A percentile compares a stretch with the other conserved stretches of the same genome.
These are phyloP conservation scores for Lojkania enalia DNA, from an alignment of 2,329 filamentous ascomycete genomes.

Conservation along the genomic window DNA sequence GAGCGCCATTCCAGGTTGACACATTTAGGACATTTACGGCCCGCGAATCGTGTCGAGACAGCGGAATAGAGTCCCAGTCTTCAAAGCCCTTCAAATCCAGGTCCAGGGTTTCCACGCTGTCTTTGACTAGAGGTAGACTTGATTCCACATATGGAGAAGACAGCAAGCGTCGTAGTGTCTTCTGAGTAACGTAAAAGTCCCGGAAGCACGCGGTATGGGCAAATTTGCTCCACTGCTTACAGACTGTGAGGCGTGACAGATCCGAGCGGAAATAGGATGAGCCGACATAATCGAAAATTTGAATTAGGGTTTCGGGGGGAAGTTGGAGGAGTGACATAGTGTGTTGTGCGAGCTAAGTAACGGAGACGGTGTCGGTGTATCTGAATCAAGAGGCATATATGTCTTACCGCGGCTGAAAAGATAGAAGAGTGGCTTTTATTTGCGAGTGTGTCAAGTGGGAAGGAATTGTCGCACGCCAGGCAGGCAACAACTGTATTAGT, in stretches of 20 bases:
- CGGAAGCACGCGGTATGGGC: constrained; percentile 22
- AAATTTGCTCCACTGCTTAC: constrained; percentile 25
- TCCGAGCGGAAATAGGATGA: constrained; percentile 26
- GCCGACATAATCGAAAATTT: constrained; percentile 23
- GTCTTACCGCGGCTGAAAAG: constrained; percentile 2
- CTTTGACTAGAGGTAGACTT: constrained; percentile 24
- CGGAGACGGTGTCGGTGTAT: constrained; percentile 12
- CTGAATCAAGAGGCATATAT: constrained; percentile 10
- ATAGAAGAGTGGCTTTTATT: too few relatives aligned
- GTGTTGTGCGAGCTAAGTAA: too few relatives aligned
- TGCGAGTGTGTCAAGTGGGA: too few relatives aligned
- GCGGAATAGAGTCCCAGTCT: constrained; percentile 21
- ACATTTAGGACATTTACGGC: constrained; percentile 13
- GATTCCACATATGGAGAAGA: constrained; percentile 22
- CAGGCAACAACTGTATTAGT: too few relatives aligned
- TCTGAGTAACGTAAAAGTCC: constrained; percentile 22
- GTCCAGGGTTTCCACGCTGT: constrained; percentile 23
- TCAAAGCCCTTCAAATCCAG: constrained; percentile 24
- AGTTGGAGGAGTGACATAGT: constrained; percentile 27
- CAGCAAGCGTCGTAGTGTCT: constrained; percentile 21
- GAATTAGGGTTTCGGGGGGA: constrained; percentile 21
- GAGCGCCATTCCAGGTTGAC: constrained; percentile 16
- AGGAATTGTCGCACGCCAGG: too few relatives aligned
- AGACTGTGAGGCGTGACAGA: constrained; percentile 25
- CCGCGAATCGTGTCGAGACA: constrained; percentile 16